Evolutionary conservation across 441 rosid species (phyloP).

Genomic region (Erysimum cheiri): DNA sequence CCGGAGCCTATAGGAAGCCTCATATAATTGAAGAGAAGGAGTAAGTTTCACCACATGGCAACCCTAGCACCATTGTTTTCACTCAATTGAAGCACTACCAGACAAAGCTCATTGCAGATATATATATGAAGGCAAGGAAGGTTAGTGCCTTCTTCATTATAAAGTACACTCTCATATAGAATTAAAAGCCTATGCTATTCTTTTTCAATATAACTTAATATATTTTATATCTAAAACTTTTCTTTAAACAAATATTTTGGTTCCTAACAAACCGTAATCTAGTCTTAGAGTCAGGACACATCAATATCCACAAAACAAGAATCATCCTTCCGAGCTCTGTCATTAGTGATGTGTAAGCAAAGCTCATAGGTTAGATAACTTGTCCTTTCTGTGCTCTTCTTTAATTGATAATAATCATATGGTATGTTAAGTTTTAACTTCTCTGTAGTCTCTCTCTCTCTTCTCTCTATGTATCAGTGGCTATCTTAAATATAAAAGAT

Average conservation of each 20-base stretch:
- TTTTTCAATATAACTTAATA: constrained; percentile 31
- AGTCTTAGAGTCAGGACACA: constrained; percentile 30
- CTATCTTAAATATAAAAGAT: constrained; percentile 48
- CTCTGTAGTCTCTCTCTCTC: constrained; percentile 41
- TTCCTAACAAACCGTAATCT: constrained; percentile 33
- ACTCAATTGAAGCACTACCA: constrained; percentile 53
- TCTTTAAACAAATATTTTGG: constrained; percentile 31
- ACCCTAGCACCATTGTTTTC: constrained; percentile 54
- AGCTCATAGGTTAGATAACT: constrained; percentile 25
- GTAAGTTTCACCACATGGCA: constrained; percentile 62
- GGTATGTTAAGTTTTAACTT: constrained; percentile 27
- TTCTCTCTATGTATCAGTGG: constrained; percentile 39
- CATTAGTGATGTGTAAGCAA: constrained; percentile 35
- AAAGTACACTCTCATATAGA: constrained; percentile 41
- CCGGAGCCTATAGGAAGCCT: constrained; percentile 47
- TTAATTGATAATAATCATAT: constrained; percentile 41
- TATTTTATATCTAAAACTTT: constrained; percentile 26
- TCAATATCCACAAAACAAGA: constrained; percentile 36
- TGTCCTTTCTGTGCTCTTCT: constrained; percentile 32
- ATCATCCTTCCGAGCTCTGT: constrained; percentile 22
- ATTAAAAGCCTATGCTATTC: constrained; percentile 42
- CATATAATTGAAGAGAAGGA: constrained; percentile 52
- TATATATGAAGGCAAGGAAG: constrained; percentile 48
- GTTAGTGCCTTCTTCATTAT: constrained; percentile 46
- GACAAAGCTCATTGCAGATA: constrained; percentile 64